phyloP scores from a whole-genome alignment of 352 stramenopile genomes.

The Phytophthora ramorum region DNA sequence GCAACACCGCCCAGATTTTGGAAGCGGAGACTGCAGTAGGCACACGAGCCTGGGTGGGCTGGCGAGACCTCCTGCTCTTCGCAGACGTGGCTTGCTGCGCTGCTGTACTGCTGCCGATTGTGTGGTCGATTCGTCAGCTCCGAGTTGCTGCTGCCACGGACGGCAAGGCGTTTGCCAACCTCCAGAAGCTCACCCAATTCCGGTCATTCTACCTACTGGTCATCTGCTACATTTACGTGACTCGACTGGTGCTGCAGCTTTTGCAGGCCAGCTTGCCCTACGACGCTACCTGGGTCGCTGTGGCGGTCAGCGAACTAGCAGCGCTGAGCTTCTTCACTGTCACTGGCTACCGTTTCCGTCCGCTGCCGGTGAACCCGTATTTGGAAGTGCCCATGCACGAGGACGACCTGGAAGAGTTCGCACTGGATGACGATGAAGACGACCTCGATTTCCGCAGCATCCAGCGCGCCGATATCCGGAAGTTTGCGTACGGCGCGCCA shows the following conservation, averaged over 20 bases:
- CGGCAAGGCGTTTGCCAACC: constrained; percentile 87
- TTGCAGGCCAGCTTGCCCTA: constrained; percentile 93
- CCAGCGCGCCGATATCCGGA: constrained; percentile 44
- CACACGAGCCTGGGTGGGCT: constrained; percentile 69
- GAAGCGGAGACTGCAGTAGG: constrained; percentile 85
- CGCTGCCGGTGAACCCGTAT: constrained; percentile 93
- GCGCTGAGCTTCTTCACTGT: constrained; percentile 94
- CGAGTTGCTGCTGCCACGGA: constrained; percentile 84
- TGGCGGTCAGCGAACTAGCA: constrained; percentile 74
- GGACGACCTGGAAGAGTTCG: constrained; percentile 82
- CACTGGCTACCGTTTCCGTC: constrained; percentile 93
- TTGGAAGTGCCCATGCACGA: constrained; percentile 80
- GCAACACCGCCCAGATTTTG: constrained; percentile 95
- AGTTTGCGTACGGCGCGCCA: constrained; percentile 39
- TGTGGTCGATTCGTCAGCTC: constrained; percentile 94
- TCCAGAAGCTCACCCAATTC: constrained; percentile 96
- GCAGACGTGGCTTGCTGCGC: constrained; percentile 97
- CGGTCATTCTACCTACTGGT: constrained; percentile 97
- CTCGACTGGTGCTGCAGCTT: constrained; percentile 96
- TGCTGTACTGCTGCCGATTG: constrained; percentile 96
- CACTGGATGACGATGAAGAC: constrained; percentile 60
- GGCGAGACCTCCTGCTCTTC: constrained; percentile 94
- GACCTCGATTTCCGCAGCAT: constrained; percentile 48
- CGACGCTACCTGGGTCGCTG: constrained; percentile 79
- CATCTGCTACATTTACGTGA: constrained; percentile 98